Conservation (phyloP, 495 filamentous ascomycete species). For the Hyaloscypha finlandica region DNA sequence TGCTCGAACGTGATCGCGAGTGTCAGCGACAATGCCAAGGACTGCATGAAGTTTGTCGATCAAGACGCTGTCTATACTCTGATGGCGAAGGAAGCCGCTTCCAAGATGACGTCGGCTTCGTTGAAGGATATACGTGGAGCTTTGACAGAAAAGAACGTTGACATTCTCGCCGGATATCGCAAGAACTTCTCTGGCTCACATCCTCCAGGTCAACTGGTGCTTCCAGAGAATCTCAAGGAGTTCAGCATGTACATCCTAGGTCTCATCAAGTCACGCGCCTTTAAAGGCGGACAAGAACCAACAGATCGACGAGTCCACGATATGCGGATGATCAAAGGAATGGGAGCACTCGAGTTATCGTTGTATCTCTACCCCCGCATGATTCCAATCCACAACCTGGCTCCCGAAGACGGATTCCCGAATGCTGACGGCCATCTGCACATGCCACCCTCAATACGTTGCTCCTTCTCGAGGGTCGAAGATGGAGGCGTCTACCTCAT, state of each 20-base stretch:
- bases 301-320: conserved; percentile 89
- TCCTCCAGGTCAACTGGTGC: conserved; percentile 88
- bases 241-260: conserved; percentile 97
- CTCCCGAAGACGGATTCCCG: conserved; percentile 84
- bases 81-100: conserved; percentile 89
- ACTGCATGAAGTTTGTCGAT: conserved; percentile 88
- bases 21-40: conserved; percentile 79
- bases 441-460: conserved; percentile 74
- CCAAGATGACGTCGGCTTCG: conserved; percentile 74
- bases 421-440: conserved; percentile 80
- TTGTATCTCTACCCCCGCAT: conserved; percentile 96
- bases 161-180: conserved; percentile 90
- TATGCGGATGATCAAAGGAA: conserved; percentile 83
- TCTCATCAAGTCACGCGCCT: conserved; percentile 85
- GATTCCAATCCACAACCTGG: conserved; percentile 86
- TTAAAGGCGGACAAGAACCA: conserved; percentile 93
- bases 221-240: conserved; percentile 95
- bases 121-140: conserved; percentile 86
- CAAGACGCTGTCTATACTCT: conserved; percentile 89
- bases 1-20: conserved; percentile 93
- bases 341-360: conserved; percentile 82
- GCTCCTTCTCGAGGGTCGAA: conserved; percentile 88
- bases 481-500: conserved; percentile 95
- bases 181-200: conserved; percentile 86
- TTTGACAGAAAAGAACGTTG: conserved; percentile 89